A percentile compares a stretch with the other conserved stretches of the same genome.
These are phyloP conservation scores for Canavalia ensiformis DNA, from an alignment of 306 rosid genomes.

Conservation along the genomic window DNA sequence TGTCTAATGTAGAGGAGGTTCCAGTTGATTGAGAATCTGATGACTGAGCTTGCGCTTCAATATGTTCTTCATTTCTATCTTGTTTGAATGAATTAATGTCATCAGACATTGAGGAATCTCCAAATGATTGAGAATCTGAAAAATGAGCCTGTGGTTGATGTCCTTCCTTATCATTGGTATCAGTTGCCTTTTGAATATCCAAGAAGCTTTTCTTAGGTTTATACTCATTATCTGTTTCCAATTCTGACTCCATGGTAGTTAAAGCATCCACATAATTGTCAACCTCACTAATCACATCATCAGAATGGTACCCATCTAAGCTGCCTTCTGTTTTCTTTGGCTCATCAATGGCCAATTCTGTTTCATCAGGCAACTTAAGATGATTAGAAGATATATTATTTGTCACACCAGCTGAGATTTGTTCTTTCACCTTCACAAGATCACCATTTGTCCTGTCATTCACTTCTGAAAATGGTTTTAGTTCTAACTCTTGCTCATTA, in stretches of 20 bases:
- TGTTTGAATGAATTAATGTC: constrained; percentile 70
- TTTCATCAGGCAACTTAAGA: constrained; percentile 55
- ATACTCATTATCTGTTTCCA: constrained; percentile 81
- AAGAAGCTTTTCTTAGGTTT: constrained; percentile 60
- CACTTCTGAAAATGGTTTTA: constrained; percentile 56
- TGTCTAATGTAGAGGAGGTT: constrained; percentile 50
- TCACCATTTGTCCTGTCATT: constrained; percentile 50
- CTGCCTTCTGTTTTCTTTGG: constrained; percentile 63
- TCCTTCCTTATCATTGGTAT: constrained; percentile 60
- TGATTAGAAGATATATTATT: constrained; percentile 54
- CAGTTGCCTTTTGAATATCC: constrained; percentile 52
- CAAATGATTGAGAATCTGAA: constrained; percentile 75
- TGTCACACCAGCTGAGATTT: constrained; percentile 51
- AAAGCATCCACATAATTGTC: constrained; percentile 96
- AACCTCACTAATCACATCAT: constrained; percentile 82
- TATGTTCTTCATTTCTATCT: constrained; percentile 59
- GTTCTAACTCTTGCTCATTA: constrained; percentile 54
- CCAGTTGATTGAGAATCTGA: constrained; percentile 57
- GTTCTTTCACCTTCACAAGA: constrained; percentile 64
- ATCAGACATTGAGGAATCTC: constrained; percentile 69
- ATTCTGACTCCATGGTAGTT: constrained; percentile 84
- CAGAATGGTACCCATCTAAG: constrained; percentile 70
- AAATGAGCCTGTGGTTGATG: constrained; percentile 47
- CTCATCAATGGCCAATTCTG: constrained; percentile 56
- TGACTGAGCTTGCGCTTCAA: constrained; percentile 43